Evolutionary conservation across 148 eudicot genomes (phyloP), one percentile per base, ranked within the genome.

Genomic region (Nyssa sinensis): DNA sequence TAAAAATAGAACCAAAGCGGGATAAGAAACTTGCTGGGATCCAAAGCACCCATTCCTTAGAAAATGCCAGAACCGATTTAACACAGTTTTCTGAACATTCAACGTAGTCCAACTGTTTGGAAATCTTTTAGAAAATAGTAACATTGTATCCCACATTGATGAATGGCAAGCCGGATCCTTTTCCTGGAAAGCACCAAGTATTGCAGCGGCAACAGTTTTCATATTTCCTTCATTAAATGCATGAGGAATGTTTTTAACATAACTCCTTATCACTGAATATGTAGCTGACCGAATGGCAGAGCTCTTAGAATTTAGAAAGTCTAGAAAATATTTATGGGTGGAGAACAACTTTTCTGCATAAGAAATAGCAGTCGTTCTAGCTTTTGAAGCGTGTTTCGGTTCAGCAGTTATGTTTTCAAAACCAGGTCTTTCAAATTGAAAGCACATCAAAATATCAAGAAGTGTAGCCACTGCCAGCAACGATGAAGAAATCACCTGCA

Each of bases 41-140:
- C 98, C 98, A 89, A 86, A 95, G 83, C 98, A 95, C 41, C 98
- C 97, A 77, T 86, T 89, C 67, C 71, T 86, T 41, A 95, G 91
- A 79, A 95, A 95, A 35, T 85, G 84, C 92, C 89, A 88, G 74
- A 95, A 80, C 53, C 91, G 88, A 81, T 79, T 89, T 9, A 82
- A 68, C 72, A 90, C 44, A 41, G 60, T 79, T 83, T 89, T 92
- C 71, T 95, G 94, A 82, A 90, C 75, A 79, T 89, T 92, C 76
- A 89, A 60, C 31, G 67, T 67, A 31, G 87, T 80, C 98, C 98
- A 95, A 82, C 94, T 81, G 47, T 70, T 75, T 27, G 97, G 91
- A 86, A 86, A 92, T 72, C 68, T 82, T 81, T 75, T 81, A 25
- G 82, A 84, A 75, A 92, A 92, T 31, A 85, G 80, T 73, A 95